Evolutionary conservation across 805 yeast species (phyloP), one percentile per base, ranked within the genome.

Genomic region (Dipodascus geniculatus): DNA sequence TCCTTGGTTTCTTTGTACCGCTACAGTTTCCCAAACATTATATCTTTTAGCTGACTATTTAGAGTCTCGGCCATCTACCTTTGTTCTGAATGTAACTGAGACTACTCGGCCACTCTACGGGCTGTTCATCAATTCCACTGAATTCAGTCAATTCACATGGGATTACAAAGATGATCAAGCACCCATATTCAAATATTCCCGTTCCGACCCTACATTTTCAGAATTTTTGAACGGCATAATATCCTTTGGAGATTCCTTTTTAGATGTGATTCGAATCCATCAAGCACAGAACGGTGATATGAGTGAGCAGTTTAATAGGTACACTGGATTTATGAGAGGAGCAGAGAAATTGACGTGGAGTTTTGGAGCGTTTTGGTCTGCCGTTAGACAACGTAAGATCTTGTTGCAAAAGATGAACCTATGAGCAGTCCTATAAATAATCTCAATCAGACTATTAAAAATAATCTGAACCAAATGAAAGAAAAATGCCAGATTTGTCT

Each of bases 271-370:
- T 42, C 67, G 72, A 55, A 69, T 68, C 23, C 83, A 79, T 61
- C 58, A 63, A 9, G 85, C 79, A 60, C 69, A 68, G 52, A 77
- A 80, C 19, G 95, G 95, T 1, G 77, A 75, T 52, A 81, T 91
- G 81, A 83, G 90, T 62, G 98, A 91, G 68, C 96, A 91, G 64
- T 87, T 88, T 67, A 87, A 86, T 69, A 80, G 78, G 62, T 76
- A 81, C 61, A 80, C 76, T 48, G 98, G 98, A 0, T 88, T 68
- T 65, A 80, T 88, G 84, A 84, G 83, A 67, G 98, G 98, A 3
- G 98, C 98, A 0, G 69, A 71, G 53, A 79, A 86, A 61, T 77
- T 91, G 60, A 90, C 97, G 2, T 91, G 98, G 98, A 84, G 95
- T 56, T 87, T 87, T 65, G 80, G 88, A 28, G 76, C 95, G 2